Evolutionary conservation across 1,284 basidiomycete genomes (phyloP).

Genomic region (Apiotrichum siamense): DNA sequence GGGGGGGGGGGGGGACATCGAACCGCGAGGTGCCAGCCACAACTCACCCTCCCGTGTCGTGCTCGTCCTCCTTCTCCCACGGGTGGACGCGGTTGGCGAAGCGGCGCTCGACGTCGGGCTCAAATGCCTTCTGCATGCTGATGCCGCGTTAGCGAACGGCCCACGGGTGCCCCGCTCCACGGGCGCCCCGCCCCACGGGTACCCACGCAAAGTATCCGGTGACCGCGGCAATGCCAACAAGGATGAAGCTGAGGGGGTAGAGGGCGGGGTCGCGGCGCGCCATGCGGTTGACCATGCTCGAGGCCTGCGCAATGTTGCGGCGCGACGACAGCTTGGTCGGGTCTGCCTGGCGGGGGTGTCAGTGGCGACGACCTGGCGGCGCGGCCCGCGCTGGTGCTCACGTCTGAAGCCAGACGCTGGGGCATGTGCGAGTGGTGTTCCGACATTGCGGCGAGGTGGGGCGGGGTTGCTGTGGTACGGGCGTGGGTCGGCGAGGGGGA

Average conservation of each 20-base stretch:
- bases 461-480: too few relatives aligned
- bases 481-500: too few relatives aligned
- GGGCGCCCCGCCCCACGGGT: too few relatives aligned
- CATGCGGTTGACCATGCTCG: constrained; percentile 43
- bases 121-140: constrained; percentile 39
- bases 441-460: neutral
- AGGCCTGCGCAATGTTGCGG: constrained; percentile 38
- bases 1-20: too few relatives aligned
- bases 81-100: constrained; percentile 37
- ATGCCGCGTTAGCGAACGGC: neutral
- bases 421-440: constrained; percentile 3
- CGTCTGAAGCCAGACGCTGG: constrained; percentile 7
- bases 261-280: constrained; percentile 47
- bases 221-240: constrained; percentile 36
- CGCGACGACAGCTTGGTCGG: constrained; percentile 35
- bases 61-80: constrained; percentile 40
- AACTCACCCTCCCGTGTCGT: constrained; percentile 38
- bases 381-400: neutral
- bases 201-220: constrained; percentile 42
- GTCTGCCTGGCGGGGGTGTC: constrained; percentile 23
- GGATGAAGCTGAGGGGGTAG: constrained; percentile 43
- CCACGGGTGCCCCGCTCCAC: too few relatives aligned
- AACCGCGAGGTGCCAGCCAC: too few relatives aligned
- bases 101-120: constrained; percentile 27
- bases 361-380: neutral